phyloP scores from a whole-genome alignment of 1,139 yeast genomes.

The Geotrichum europaeum region DNA sequence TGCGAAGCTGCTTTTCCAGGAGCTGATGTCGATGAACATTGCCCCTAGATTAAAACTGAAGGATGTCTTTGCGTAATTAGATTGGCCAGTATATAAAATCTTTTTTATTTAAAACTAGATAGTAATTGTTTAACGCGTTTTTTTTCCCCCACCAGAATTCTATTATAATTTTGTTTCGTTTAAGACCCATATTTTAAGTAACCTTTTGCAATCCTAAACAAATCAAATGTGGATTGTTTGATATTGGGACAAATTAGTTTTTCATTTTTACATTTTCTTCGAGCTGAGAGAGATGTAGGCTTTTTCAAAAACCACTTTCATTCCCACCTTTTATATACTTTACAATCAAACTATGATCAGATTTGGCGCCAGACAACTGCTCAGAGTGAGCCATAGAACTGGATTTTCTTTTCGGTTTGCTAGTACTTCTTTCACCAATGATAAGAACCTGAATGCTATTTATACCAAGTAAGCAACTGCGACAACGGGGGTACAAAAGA shows the following conservation, averaged over 20 bases:
- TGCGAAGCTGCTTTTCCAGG: slow-evolving; percentile 92
- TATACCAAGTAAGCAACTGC: background rate
- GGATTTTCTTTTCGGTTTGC: background rate
- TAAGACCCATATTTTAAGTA: no score
- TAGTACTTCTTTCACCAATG: background rate
- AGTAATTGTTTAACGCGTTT: background rate
- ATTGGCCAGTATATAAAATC: background rate
- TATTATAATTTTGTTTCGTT: background rate
- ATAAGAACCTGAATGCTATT: background rate
- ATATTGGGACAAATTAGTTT: background rate
- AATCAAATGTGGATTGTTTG: background rate
- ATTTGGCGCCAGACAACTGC: background rate
- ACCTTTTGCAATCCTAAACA: no score
- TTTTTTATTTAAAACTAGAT: no score
- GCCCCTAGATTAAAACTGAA: slow-evolving; percentile 91
- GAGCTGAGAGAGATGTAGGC: background rate
- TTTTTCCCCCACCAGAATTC: background rate
- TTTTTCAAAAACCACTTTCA: background rate
- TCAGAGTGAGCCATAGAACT: background rate
- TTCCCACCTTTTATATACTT: background rate
- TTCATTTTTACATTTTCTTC: background rate
- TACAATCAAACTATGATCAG: background rate
- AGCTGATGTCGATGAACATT: slow-evolving; percentile 91
- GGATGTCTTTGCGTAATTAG: slow-evolving; percentile 53
- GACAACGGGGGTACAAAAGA: background rate